Evolutionary conservation across 768 basidiomycete genomes (phyloP).

Genomic region (Naganishia randhawae): DNA sequence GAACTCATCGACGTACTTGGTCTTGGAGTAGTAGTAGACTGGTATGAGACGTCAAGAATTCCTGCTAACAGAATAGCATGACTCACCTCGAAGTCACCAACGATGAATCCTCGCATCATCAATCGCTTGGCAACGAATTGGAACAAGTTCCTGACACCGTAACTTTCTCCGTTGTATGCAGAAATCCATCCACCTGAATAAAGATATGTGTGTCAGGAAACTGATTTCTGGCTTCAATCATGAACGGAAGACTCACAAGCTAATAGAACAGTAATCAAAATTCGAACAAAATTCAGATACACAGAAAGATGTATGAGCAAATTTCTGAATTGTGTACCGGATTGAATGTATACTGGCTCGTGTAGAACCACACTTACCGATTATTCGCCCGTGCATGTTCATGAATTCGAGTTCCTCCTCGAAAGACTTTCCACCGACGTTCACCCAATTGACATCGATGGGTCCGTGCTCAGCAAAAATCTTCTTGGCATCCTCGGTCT

Average conservation of each 20-base stretch:
- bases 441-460: slow-evolving; percentile 56
- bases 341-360: not conserved
- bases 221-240: not conserved
- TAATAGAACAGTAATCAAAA: not conserved
- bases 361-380: slow-evolving; percentile 27
- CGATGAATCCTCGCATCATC: slow-evolving; percentile 35
- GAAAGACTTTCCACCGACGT: slow-evolving; percentile 43
- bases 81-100: slow-evolving; percentile 21
- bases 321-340: not conserved
- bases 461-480: slow-evolving; percentile 61
- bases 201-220: not conserved
- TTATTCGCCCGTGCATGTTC: slow-evolving; percentile 35
- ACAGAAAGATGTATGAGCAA: not conserved
- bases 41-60: not conserved
- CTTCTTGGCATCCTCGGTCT: slow-evolving; percentile 58
- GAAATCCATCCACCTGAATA: slow-evolving; percentile 31
- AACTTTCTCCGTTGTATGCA: slow-evolving; percentile 34
- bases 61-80: too few relatives aligned
- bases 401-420: slow-evolving; percentile 39
- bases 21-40: slow-evolving; percentile 20
- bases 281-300: not conserved
- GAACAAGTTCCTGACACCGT: slow-evolving; percentile 36
- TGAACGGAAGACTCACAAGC: slow-evolving; percentile 9
- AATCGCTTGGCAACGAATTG: slow-evolving; percentile 37
- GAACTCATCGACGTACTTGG: slow-evolving; percentile 39